Conservation (phyloP, 441 rosid genomes). For the Raphanus hybrid region DNA sequence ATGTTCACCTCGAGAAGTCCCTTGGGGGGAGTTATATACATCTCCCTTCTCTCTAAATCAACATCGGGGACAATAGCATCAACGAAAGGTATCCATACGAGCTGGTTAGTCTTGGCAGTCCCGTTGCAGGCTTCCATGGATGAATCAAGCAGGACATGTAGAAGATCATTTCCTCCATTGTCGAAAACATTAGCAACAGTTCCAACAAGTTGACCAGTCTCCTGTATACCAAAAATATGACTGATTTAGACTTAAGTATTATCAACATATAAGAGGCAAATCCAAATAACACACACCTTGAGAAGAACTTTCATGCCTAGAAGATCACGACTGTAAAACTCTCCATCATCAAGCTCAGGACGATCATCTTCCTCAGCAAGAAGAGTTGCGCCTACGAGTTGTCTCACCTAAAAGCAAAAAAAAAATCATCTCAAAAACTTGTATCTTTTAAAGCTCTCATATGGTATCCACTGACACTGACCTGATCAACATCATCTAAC, state of each 20-base stretch:
- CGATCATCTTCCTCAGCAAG: conserved; percentile 81
- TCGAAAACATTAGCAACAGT: conserved; percentile 76
- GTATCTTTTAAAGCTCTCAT: not conserved
- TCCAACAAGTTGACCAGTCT: conserved; percentile 77
- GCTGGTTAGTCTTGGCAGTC: conserved; percentile 50
- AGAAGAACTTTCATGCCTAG: conserved; percentile 81
- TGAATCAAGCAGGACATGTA: conserved; percentile 70
- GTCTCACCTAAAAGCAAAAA: conserved; percentile 62
- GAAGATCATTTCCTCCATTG: conserved; percentile 83
- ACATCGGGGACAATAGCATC: conserved; percentile 91
- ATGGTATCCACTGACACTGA: not conserved
- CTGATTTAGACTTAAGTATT: conserved; percentile 8
- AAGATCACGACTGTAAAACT: conserved; percentile 87
- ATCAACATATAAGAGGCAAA: not conserved
- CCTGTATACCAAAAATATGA: conserved; percentile 47
- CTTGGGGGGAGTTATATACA: conserved; percentile 84
- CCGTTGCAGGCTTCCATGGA: conserved; percentile 44
- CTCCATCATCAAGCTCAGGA: conserved; percentile 82
- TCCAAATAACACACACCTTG: conserved; percentile 59
- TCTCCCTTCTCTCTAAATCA: conserved; percentile 71
- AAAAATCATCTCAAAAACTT: not conserved
- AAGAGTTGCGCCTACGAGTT: conserved; percentile 82
- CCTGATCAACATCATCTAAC: conserved; percentile 74
- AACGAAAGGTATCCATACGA: conserved; percentile 89
- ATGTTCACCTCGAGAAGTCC: conserved; percentile 87